phyloP scores from a whole-genome alignment of 2,329 filamentous ascomycete species.

The Aspergillus flavus region DNA sequence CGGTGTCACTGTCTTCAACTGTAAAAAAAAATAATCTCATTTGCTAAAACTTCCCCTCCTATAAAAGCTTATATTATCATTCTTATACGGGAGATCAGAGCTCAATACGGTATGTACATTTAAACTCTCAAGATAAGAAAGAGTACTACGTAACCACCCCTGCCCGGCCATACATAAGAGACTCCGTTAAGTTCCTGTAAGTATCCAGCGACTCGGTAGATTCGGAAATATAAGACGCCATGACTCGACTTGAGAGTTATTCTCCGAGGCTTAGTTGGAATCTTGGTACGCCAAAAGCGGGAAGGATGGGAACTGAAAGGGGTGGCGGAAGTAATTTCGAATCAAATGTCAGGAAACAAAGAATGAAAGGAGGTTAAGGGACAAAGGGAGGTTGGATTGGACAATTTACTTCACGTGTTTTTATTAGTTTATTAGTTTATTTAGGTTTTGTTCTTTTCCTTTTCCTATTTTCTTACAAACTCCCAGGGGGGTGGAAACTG shows the following conservation, averaged over 20 bases:
- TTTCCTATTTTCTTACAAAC: not conserved
- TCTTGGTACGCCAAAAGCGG: conserved; percentile 27
- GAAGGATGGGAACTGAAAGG: conserved; percentile 15
- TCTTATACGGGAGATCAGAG: not conserved
- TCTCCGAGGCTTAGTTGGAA: conserved; percentile 18
- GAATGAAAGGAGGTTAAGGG: not conserved
- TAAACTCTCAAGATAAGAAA: not conserved
- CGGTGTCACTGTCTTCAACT: not conserved
- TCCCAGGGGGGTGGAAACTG: not conserved
- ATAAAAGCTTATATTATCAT: conserved; percentile 2
- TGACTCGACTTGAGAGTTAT: conserved; percentile 7
- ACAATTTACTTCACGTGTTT: conserved; percentile 17
- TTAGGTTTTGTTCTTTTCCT: too few relatives aligned
- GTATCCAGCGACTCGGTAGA: not conserved
- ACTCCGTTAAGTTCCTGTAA: not conserved
- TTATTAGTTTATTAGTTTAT: not conserved
- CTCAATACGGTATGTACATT: not conserved
- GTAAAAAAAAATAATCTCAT: not conserved
- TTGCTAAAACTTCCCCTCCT: not conserved
- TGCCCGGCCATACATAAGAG: not conserved
- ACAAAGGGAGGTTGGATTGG: not conserved
- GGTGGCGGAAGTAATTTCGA: not conserved
- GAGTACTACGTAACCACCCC: not conserved
- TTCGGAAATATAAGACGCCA: not conserved
- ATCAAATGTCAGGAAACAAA: not conserved